Percentiles rank a stretch among this genome's conserved stretches.
Evolutionary conservation across 306 rosid species (phyloP).

Genomic region (Styphnolobium japonicum): DNA sequence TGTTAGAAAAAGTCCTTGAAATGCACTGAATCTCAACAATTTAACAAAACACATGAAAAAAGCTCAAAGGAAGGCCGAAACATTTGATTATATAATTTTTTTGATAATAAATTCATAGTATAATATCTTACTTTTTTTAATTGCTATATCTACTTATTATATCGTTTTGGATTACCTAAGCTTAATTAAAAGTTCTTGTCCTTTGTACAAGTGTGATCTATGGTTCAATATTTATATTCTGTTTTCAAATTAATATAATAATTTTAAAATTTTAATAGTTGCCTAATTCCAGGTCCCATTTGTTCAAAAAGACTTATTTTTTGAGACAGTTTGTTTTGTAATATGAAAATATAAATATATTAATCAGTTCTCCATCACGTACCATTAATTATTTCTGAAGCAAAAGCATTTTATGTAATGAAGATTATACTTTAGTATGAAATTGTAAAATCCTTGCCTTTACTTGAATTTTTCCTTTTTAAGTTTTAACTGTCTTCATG

Average conservation of each 20-base stretch:
- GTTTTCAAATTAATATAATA: background rate
- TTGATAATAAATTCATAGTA: no score
- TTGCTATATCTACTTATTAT: no score
- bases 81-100: no score
- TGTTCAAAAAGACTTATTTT: background rate
- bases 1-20: no score
- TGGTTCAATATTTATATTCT: background rate
- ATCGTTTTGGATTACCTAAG: no score
- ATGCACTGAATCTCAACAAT: no score
- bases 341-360: background rate
- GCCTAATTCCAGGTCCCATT: background rate
- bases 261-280: background rate
- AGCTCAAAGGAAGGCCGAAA: no score
- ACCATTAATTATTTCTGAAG: background rate
- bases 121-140: no score
- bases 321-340: background rate
- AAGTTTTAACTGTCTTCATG: background rate
- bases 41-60: no score
- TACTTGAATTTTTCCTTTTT: background rate
- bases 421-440: background rate
- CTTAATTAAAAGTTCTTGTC: no score
- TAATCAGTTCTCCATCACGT: background rate
- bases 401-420: background rate
- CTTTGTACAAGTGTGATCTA: no score
- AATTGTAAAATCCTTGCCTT: background rate